Percentiles rank a stretch among this genome's conserved stretches.
Evolutionary conservation across 805 yeast genomes (phyloP).

Genomic region (Saturnispora galanensis): DNA sequence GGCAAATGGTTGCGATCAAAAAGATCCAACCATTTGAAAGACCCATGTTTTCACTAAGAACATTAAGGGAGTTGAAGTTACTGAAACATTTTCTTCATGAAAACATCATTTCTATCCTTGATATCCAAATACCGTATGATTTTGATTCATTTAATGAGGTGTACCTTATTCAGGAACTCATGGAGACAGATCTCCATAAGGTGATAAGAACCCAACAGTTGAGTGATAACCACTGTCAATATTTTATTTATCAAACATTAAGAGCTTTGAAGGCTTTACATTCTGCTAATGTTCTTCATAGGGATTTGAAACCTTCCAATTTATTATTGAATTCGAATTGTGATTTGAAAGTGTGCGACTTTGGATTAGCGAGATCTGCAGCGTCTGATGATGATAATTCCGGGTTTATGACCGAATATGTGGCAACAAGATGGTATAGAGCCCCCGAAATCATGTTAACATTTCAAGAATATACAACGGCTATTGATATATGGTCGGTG

Average conservation of each 20-base stretch:
- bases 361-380: conserved; percentile 73
- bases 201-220: conserved; percentile 74
- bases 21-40: conserved; percentile 89
- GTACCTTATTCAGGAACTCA: conserved; percentile 75
- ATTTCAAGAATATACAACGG: conserved; percentile 85
- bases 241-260: conserved; percentile 83
- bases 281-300: conserved; percentile 86
- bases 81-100: conserved; percentile 89
- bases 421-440: conserved; percentile 95
- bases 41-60: conserved; percentile 79
- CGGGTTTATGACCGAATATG: conserved; percentile 91
- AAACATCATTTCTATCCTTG: conserved; percentile 81
- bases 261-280: conserved; percentile 87
- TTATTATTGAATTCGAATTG: conserved; percentile 82
- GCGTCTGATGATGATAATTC: conserved; percentile 56
- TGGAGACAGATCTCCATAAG: conserved; percentile 81
- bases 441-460: conserved; percentile 98
- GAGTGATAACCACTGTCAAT: conserved; percentile 89
- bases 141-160: conserved; percentile 78
- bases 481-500: conserved; percentile 94
- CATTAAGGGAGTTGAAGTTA: conserved; percentile 80
- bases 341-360: conserved; percentile 89
- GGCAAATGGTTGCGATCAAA: conserved; percentile 88
- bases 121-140: conserved; percentile 74
- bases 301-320: conserved; percentile 89